These are phyloP conservation scores for Trichoderma reesei DNA, from an alignment of 495 filamentous ascomycete species.

Conservation along the genomic window DNA sequence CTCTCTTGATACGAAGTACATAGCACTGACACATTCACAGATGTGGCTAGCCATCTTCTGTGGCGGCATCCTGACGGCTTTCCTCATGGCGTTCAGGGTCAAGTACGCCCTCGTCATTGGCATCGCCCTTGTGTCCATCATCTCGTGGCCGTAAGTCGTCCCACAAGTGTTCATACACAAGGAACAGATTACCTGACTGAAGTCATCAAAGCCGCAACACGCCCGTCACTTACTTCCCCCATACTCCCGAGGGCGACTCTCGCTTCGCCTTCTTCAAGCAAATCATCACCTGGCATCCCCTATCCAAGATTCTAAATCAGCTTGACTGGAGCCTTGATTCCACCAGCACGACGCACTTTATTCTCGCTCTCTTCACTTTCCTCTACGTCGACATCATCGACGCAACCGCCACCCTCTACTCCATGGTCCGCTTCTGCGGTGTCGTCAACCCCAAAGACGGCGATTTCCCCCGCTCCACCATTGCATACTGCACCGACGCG, in stretches of 20 bases:
- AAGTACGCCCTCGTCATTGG: constrained; percentile 75
- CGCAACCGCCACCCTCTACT: constrained; percentile 57
- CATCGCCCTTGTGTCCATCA: constrained; percentile 69
- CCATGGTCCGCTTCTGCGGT: constrained; percentile 70
- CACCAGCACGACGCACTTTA: constrained; percentile 47
- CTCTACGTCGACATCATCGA: constrained; percentile 77
- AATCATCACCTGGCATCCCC: constrained; percentile 68
- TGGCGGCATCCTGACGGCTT: constrained; percentile 64
- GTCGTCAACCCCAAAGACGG: constrained; percentile 44
- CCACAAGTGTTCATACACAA: constrained; percentile 17
- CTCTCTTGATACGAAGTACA: background rate
- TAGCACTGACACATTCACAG: constrained; percentile 19
- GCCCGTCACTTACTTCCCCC: constrained; percentile 67
- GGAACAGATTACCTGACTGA: background rate
- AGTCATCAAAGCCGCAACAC: constrained; percentile 39
- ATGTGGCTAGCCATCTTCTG: constrained; percentile 71
- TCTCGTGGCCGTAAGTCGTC: constrained; percentile 54
- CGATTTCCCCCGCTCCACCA: constrained; percentile 56
- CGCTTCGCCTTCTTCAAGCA: constrained; percentile 71
- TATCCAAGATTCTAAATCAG: constrained; percentile 51
- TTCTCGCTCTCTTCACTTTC: constrained; percentile 71
- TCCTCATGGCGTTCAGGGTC: constrained; percentile 71
- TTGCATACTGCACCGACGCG: constrained; percentile 40
- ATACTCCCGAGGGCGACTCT: constrained; percentile 51
- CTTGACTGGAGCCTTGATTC: constrained; percentile 57